Conservation (phyloP, 148 eudicot species). For the Cornus suecica region DNA sequence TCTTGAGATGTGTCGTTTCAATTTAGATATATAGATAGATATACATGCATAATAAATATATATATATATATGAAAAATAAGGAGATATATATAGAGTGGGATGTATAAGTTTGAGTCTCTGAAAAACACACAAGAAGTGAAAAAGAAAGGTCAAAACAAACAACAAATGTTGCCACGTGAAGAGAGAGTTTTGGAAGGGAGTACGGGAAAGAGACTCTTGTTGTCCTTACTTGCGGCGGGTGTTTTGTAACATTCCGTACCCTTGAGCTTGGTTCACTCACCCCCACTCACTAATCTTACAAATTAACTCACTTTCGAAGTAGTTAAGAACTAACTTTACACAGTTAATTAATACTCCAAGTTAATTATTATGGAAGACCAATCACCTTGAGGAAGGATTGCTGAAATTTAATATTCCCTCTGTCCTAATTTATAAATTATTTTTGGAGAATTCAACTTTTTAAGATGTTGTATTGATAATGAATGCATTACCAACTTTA, state of each 20-base stretch:
- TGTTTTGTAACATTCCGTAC: conserved; percentile 6
- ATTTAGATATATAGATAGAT: neutral
- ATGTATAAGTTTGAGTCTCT: neutral
- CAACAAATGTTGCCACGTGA: conserved; percentile 10
- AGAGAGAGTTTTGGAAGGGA: conserved; percentile 3
- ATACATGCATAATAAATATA: too few relatives aligned
- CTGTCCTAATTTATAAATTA: too few relatives aligned
- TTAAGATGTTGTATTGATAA: too few relatives aligned
- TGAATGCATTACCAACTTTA: too few relatives aligned
- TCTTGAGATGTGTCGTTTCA: conserved; percentile 14
- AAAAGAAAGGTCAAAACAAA: neutral
- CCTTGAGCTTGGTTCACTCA: neutral
- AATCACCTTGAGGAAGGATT: too few relatives aligned
- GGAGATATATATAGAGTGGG: too few relatives aligned
- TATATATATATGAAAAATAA: too few relatives aligned
- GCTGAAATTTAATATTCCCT: too few relatives aligned
- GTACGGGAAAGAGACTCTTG: conserved; percentile 14
- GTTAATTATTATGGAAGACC: too few relatives aligned
- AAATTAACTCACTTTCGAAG: neutral
- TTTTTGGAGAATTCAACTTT: too few relatives aligned
- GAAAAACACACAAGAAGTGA: neutral
- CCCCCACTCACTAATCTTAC: neutral
- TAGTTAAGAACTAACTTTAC: too few relatives aligned
- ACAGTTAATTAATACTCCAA: too few relatives aligned
- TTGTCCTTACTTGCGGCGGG: conserved; percentile 11